Percentiles rank a stretch among this genome's conserved stretches.
Conservation (phyloP, 495 filamentous ascomycete genomes). For the Usnea hakonensis region DNA sequence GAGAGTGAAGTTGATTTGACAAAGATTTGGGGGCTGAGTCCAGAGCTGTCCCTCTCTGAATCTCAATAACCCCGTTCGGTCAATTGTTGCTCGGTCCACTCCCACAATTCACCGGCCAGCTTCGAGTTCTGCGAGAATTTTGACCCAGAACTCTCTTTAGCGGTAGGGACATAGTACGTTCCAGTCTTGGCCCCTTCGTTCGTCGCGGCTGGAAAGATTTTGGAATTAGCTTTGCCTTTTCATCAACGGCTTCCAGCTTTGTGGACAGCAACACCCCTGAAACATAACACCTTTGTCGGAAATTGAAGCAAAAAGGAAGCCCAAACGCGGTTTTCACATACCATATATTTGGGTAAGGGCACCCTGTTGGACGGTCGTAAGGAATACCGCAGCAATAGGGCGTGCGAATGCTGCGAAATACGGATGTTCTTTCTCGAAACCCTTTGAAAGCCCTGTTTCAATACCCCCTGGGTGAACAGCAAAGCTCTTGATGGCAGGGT, state of each 20-base stretch:
- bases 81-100: constrained; percentile 27
- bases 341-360: constrained; percentile 49
- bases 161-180: constrained; percentile 51
- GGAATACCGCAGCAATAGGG: background rate
- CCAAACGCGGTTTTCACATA: background rate
- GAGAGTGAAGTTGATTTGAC: background rate
- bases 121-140: constrained; percentile 27
- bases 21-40: background rate
- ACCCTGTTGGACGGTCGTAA: constrained; percentile 35
- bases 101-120: constrained; percentile 24
- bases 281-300: background rate
- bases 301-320: background rate
- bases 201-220: constrained; percentile 24
- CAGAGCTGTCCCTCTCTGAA: background rate
- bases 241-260: background rate
- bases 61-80: constrained; percentile 15
- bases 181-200: constrained; percentile 39
- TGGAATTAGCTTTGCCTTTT: background rate
- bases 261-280: background rate
- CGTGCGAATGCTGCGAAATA: constrained; percentile 25
- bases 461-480: constrained; percentile 61
- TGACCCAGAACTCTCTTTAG: constrained; percentile 31
- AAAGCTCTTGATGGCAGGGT: constrained; percentile 48
- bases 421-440: constrained; percentile 25
- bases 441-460: constrained; percentile 42